phyloP scores from a whole-genome alignment of 768 basidiomycete species.

The Mycena metata region DNA sequence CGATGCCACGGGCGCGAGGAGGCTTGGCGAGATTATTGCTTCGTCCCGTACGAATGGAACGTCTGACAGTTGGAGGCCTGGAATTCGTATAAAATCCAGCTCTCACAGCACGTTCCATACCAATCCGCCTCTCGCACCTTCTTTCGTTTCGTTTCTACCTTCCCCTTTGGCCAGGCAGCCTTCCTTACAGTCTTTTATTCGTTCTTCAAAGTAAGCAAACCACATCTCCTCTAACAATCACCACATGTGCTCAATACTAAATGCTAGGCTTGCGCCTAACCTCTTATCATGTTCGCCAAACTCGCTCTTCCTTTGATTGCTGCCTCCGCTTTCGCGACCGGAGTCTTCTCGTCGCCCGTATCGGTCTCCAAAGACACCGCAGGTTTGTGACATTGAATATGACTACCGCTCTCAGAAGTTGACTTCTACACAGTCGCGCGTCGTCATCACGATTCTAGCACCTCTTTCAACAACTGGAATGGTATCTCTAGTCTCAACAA shows the following conservation, averaged over 20 bases:
- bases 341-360: constrained; percentile 49
- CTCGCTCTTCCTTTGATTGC: constrained; percentile 49
- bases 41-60: constrained; percentile 18
- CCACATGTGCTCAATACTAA: not conserved
- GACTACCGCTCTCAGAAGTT: not conserved
- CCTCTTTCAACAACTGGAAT: constrained; percentile 51
- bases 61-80: constrained; percentile 17
- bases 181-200: constrained; percentile 49
- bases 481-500: constrained; percentile 51
- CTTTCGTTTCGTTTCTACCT: constrained; percentile 40
- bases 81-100: constrained; percentile 40
- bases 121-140: constrained; percentile 41
- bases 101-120: not conserved
- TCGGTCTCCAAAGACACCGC: constrained; percentile 31
- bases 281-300: constrained; percentile 56
- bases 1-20: not conserved
- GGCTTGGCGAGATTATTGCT: constrained; percentile 36
- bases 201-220: constrained; percentile 40
- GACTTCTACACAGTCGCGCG: constrained; percentile 21
- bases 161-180: constrained; percentile 56
- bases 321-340: constrained; percentile 48
- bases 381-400: not conserved
- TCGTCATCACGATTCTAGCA: constrained; percentile 10
- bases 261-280: constrained; percentile 18
- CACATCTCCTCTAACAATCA: constrained; percentile 37